Evolutionary conservation across 2,329 filamentous ascomycete genomes (phyloP).

Genomic region (Clonostachys byssicola): DNA sequence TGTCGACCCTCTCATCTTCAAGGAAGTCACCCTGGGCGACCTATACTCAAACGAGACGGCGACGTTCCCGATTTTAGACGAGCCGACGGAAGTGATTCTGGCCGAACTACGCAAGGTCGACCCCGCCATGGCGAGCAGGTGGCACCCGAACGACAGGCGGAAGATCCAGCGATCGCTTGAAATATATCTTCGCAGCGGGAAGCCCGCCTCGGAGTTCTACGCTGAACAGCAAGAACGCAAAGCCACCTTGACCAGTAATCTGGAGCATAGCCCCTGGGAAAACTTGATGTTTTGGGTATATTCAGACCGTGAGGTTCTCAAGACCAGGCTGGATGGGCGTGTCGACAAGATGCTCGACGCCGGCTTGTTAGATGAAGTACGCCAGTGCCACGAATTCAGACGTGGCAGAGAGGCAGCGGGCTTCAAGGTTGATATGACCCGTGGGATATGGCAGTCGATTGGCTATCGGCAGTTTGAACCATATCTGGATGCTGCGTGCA

Average conservation of each 20-base stretch:
- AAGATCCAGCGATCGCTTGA: slow-evolving; percentile 89
- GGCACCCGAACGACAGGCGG: slow-evolving; percentile 90
- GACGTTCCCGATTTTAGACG: slow-evolving; percentile 65
- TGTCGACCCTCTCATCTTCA: slow-evolving; percentile 80
- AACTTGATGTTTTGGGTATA: slow-evolving; percentile 85
- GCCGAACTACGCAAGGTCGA: slow-evolving; percentile 75
- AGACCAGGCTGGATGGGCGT: slow-evolving; percentile 67
- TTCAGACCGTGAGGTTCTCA: slow-evolving; percentile 63
- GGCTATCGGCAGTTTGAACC: slow-evolving; percentile 88
- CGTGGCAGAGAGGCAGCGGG: slow-evolving; percentile 33
- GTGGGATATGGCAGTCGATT: slow-evolving; percentile 95
- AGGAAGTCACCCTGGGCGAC: slow-evolving; percentile 50
- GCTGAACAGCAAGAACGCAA: slow-evolving; percentile 61
- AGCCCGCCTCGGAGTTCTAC: slow-evolving; percentile 81
- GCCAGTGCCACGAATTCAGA: slow-evolving; percentile 37
- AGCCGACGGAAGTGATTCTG: slow-evolving; percentile 67
- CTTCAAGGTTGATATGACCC: slow-evolving; percentile 61
- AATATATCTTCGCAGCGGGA: slow-evolving; percentile 82
- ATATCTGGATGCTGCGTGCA: slow-evolving; percentile 52
- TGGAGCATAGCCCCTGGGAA: slow-evolving; percentile 31
- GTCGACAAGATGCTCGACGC: slow-evolving; percentile 77
- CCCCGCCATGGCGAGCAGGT: slow-evolving; percentile 81
- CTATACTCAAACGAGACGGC: slow-evolving; percentile 9
- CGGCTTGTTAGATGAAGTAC: slow-evolving; percentile 45
- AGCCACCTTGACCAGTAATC: slow-evolving; percentile 12